phyloP scores from a whole-genome alignment of 108 stramenopile genomes.

The Seminavis robusta region DNA sequence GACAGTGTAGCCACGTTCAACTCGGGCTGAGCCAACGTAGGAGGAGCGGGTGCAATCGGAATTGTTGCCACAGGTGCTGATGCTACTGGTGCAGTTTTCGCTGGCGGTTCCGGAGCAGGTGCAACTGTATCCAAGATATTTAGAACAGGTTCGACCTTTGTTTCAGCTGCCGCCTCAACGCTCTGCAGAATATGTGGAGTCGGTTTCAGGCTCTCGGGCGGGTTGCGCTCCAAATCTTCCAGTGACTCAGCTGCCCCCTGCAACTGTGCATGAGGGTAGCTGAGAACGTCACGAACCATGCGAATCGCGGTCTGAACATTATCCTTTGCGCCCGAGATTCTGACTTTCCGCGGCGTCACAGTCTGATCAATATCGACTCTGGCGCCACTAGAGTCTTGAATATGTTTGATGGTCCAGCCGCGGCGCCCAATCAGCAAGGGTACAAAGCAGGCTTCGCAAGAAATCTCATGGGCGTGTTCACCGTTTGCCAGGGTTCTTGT shows the following conservation, averaged over 20 bases:
- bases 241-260: slow-evolving; percentile 14
- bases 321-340: slow-evolving; percentile 56
- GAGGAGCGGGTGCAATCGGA: too few species aligned
- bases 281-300: slow-evolving; percentile 79
- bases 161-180: too few species aligned
- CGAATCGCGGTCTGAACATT: slow-evolving; percentile 67
- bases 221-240: too few species aligned
- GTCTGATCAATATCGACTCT: slow-evolving; percentile 82
- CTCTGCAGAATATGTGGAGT: too few species aligned
- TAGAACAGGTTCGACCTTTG: too few species aligned
- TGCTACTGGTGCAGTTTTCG: too few species aligned
- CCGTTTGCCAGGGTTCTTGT: neutral
- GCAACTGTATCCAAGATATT: too few species aligned
- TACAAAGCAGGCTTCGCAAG: slow-evolving; percentile 79
- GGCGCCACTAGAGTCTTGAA: slow-evolving; percentile 83
- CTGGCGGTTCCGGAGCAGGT: too few species aligned
- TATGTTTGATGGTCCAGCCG: slow-evolving; percentile 86
- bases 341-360: slow-evolving; percentile 71
- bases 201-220: too few species aligned
- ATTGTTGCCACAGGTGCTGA: too few species aligned
- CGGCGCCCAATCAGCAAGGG: slow-evolving; percentile 81
- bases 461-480: slow-evolving; percentile 19
- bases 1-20: too few species aligned
- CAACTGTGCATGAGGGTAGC: slow-evolving; percentile 68
- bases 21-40: too few species aligned